phyloP scores from a whole-genome alignment of 352 stramenopile genomes.

The Phytophthora aleatoria region DNA sequence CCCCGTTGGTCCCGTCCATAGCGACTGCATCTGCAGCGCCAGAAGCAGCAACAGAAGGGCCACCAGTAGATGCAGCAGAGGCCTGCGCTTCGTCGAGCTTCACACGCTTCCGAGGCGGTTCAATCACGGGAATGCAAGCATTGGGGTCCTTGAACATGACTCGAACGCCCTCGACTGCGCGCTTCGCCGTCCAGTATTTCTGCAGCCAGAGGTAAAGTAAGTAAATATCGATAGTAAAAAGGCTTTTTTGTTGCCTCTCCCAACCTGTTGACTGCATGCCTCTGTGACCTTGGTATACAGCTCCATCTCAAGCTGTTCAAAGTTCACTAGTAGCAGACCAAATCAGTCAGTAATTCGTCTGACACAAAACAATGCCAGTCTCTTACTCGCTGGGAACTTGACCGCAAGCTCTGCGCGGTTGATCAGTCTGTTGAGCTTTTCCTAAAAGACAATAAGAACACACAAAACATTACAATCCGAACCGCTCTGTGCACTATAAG shows the following conservation, averaged over 20 bases:
- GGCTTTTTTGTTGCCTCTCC: background rate
- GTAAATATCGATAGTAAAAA: background rate
- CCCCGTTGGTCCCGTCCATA: slow-evolving; percentile 22
- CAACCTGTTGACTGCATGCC: slow-evolving; percentile 63
- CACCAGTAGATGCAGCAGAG: slow-evolving; percentile 10
- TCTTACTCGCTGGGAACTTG: slow-evolving; percentile 69
- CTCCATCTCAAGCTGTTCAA: slow-evolving; percentile 85
- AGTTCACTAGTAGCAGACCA: slow-evolving; percentile 56
- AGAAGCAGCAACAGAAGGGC: slow-evolving; percentile 4
- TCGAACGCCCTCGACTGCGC: slow-evolving; percentile 76
- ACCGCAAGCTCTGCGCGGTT: slow-evolving; percentile 85
- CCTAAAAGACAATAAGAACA: slow-evolving; percentile 37
- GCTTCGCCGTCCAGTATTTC: slow-evolving; percentile 73
- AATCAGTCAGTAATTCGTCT: background rate
- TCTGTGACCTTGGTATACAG: slow-evolving; percentile 71
- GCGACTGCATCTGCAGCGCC: slow-evolving; percentile 18
- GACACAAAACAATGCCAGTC: background rate
- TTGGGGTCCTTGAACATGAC: slow-evolving; percentile 82
- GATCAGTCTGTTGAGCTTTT: slow-evolving; percentile 83
- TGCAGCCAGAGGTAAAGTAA: slow-evolving; percentile 19
- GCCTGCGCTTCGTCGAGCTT: slow-evolving; percentile 51
- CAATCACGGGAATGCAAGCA: slow-evolving; percentile 68
- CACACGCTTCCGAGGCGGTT: slow-evolving; percentile 72
- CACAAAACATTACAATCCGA: slow-evolving; percentile 2
- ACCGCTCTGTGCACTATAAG: background rate